Evolutionary conservation across 495 filamentous ascomycete species (phyloP), one percentile per base, ranked within the genome.

Genomic region (Cryomyces minteri): DNA sequence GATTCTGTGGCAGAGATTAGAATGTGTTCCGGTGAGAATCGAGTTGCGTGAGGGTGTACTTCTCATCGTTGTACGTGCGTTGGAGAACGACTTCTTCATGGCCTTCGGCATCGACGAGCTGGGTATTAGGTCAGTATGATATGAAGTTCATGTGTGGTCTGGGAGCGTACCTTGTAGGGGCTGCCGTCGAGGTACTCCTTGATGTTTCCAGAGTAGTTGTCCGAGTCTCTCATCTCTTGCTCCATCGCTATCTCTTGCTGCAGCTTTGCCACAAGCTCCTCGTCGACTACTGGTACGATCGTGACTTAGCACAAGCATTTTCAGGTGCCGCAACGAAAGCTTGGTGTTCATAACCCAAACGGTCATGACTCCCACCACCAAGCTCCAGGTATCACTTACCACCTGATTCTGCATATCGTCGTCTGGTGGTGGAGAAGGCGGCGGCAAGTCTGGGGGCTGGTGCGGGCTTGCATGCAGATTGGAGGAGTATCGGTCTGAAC

Each of bases 31-130:
- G 6, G 40, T 18, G 4, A 5, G 10, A 5, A 61, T 54, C 43
- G 44, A 6, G 30, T 42, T n/a, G 25, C 25, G 34, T 43, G 31
- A 31, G 8, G n/a, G 28, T 77, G 62, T 65, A 92, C 84, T 74
- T 83, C 68, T 99, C 90, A 56, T 88, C 78, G 56, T 80, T 82
- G 49, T 83, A 88, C 55, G 76, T 81, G 55, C 87, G 80, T 40
- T 73, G 79, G 48, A 99, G 70, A 36, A 79, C 64, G 51, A 99
- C 82, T 48, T 95, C 85, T 62, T 96, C 83, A 57, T 85, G 70
- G 48, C 88, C 88, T 37, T 77, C 69, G 32, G 68, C 71, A 59
- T 95, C 88, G 58, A 79, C 68, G 47, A 92, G 66, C 73, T 87
- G 54, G n/a, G n/a, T n/a, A n/a, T n/a, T n/a, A n/a, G n/a, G n/a